Base-by-base conservation (phyloP, 805 yeast genomes). In the Metschnikowia kofuensis region DNA sequence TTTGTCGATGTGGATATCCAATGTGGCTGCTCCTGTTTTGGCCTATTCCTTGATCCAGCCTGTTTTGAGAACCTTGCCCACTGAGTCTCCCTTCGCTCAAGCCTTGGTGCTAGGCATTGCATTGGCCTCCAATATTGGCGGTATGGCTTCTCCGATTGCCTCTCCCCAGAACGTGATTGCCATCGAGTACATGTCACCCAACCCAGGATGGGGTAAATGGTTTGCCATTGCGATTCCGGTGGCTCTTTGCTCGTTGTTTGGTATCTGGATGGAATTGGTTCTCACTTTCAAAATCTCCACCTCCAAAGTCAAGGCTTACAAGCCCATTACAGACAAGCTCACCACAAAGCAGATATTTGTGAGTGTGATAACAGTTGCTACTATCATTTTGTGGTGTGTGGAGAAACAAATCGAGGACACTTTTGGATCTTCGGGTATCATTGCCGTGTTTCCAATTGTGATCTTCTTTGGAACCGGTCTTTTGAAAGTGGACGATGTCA, bases 101-200 rank as follows among this genome's bases (percentile, higher is more conserved):
- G 89, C 96, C 1, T 74, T 92, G 58, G 86, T 92, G 44, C 69
- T 92, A 40, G 98, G 97, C 39, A 87, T 92, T 57, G 98, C 98
- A 0, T 72, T 92, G 48, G 95, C 98, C 1, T 86, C 96, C 7
- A 89, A 92, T 63, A 74, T 92, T 42, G 98, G 96, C 21, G 99
- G 99, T 55, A 92, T 91, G 96, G 86, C 96, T 0, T 89, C 96
- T 4, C 99, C 99, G 7, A 92, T 92, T 61, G 91, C 97, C 1
- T 89, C 97, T 2, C 99, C 99, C 1, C 99, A 92, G 64, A 92
- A 92, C 66, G 88, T 92, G 53, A 84, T 92, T 59, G 96, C 97
- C 1, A 76, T 92, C 44, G 91, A 89, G 48, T 74, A 85, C 57
- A 92, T 92, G 98, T 76, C 75, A 48, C 84, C 79, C 48, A 82